Percentiles rank a stretch among this genome's conserved stretches.
Conservation (phyloP, 495 filamentous ascomycete species). For the Aspergillus nanangensis region DNA sequence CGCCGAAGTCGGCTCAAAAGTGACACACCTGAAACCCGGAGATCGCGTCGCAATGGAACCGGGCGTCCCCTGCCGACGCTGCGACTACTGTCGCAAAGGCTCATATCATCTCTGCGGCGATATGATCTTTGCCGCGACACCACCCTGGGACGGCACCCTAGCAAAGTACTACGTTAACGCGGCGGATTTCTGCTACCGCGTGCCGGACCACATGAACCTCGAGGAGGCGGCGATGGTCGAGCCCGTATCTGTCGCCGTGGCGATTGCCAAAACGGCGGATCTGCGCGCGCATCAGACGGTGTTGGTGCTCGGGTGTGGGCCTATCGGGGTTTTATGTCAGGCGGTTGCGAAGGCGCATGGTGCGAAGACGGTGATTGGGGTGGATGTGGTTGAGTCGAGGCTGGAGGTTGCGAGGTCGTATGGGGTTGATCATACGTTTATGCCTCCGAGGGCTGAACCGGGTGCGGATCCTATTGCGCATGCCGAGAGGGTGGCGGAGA, state of each 20-base stretch:
- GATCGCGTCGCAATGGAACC: slow-evolving; percentile 53
- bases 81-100: slow-evolving; percentile 46
- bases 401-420: slow-evolving; percentile 50
- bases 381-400: slow-evolving; percentile 50
- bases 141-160: slow-evolving; percentile 51
- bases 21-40: slow-evolving; percentile 37
- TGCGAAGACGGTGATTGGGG: slow-evolving; percentile 46
- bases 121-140: slow-evolving; percentile 51
- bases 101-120: slow-evolving; percentile 50
- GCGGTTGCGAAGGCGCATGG: slow-evolving; percentile 50
- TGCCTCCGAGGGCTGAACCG: slow-evolving; percentile 30
- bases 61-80: slow-evolving; percentile 49
- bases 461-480: no score
- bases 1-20: slow-evolving; percentile 54
- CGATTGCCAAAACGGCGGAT: slow-evolving; percentile 43
- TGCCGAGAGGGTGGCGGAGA: slow-evolving; percentile 37
- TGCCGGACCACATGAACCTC: slow-evolving; percentile 39
- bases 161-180: slow-evolving; percentile 51
- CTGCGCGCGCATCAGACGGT: slow-evolving; percentile 45
- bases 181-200: slow-evolving; percentile 53
- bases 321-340: slow-evolving; percentile 52
- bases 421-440: slow-evolving; percentile 38
- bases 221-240: slow-evolving; percentile 53
- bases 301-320: slow-evolving; percentile 51
- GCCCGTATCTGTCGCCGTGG: slow-evolving; percentile 50